These are phyloP conservation scores for Eutrema japonicum DNA, from an alignment of 345 rosid species.

Conservation along the genomic window DNA sequence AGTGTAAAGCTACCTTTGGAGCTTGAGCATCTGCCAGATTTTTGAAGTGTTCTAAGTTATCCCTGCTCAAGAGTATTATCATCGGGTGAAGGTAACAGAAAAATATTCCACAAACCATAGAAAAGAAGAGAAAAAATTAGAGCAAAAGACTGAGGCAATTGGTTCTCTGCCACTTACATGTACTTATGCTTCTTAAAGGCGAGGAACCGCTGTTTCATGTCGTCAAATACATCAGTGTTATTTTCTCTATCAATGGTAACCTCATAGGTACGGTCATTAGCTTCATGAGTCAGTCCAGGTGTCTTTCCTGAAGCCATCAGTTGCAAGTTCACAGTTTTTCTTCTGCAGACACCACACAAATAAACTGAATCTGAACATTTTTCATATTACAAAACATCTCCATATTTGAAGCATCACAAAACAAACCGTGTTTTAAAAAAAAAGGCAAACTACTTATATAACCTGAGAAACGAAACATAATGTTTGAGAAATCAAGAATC, in stretches of 20 bases:
- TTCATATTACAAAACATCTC: slow-evolving; percentile 14
- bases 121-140: slow-evolving; percentile 30
- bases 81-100: neutral
- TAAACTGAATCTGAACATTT: neutral
- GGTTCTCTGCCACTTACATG: slow-evolving; percentile 53
- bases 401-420: slow-evolving; percentile 22
- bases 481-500: neutral
- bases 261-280: slow-evolving; percentile 31
- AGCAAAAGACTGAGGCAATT: slow-evolving; percentile 23
- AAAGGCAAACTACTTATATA: neutral
- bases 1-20: slow-evolving; percentile 63
- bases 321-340: slow-evolving; percentile 33
- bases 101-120: slow-evolving; percentile 24
- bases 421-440: neutral
- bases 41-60: slow-evolving; percentile 67
- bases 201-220: slow-evolving; percentile 71
- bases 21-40: slow-evolving; percentile 74
- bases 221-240: slow-evolving; percentile 56
- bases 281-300: slow-evolving; percentile 42
- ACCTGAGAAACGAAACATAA: neutral
- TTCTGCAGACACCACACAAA: slow-evolving; percentile 30
- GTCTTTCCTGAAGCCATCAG: slow-evolving; percentile 40
- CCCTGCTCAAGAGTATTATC: slow-evolving; percentile 53
- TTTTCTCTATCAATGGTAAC: slow-evolving; percentile 32
- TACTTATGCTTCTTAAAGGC: slow-evolving; percentile 71